Conservation (phyloP, 345 rosid genomes). For the Euphorbia tirucalli region DNA sequence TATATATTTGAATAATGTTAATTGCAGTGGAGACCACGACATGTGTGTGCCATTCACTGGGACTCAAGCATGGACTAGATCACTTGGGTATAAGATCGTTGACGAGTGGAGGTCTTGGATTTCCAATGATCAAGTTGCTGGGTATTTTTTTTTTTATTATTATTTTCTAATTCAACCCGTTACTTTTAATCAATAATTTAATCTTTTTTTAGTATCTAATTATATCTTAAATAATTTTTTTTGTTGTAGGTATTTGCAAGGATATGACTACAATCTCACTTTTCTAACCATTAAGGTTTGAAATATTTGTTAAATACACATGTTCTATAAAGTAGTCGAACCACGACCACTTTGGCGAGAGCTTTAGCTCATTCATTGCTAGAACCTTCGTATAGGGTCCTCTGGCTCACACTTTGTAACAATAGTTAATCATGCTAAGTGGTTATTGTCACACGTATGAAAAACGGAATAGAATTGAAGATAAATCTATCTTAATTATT, state of each 20-base stretch:
- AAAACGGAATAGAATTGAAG: too few species aligned
- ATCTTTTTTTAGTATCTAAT: too few species aligned
- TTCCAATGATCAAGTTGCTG: slow-evolving; percentile 40
- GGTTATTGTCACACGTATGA: too few species aligned
- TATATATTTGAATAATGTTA: too few species aligned
- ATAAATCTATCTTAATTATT: too few species aligned
- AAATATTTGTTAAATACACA: not conserved
- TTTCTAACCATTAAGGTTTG: slow-evolving; percentile 58
- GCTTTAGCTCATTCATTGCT: too few species aligned
- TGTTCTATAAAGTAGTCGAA: too few species aligned
- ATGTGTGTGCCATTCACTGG: slow-evolving; percentile 60
- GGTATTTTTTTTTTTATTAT: slow-evolving; percentile 21
- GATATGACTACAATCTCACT: slow-evolving; percentile 46
- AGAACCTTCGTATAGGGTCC: too few species aligned
- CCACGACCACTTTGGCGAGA: too few species aligned
- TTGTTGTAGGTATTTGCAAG: slow-evolving; percentile 45
- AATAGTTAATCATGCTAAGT: too few species aligned
- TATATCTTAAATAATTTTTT: not conserved
- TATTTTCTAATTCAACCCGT: not conserved
- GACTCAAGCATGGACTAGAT: slow-evolving; percentile 48
- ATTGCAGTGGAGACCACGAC: slow-evolving; percentile 53
- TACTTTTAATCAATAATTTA: too few species aligned
- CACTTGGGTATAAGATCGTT: slow-evolving; percentile 37
- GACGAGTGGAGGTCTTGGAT: slow-evolving; percentile 49
- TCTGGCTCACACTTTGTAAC: too few species aligned